Percentiles rank a stretch among this genome's conserved stretches.
phyloP scores from a whole-genome alignment of 208 protist genomes.

The Trypanosomatidae sp. region DNA sequence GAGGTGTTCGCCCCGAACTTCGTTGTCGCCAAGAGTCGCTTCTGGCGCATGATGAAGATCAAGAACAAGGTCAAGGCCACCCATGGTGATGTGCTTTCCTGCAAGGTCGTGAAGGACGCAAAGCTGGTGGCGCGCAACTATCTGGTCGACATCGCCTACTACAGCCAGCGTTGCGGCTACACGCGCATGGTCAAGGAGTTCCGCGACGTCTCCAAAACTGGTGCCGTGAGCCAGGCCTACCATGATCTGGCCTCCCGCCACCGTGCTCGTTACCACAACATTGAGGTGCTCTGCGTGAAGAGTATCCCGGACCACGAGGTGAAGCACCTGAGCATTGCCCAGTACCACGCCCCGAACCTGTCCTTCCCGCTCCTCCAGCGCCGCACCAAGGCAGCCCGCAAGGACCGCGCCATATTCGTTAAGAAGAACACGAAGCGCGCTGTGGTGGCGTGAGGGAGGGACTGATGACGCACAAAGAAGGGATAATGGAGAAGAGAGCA shows the following conservation, averaged over 20 bases:
- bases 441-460: constrained; percentile 53
- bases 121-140: constrained; percentile 99
- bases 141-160: constrained; percentile 98
- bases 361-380: constrained; percentile 97
- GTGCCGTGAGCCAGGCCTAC: constrained; percentile 97
- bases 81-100: constrained; percentile 96
- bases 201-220: constrained; percentile 95
- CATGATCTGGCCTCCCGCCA: constrained; percentile 98
- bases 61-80: constrained; percentile 99
- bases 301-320: constrained; percentile 88
- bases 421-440: constrained; percentile 87
- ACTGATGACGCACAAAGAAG: neutral
- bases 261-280: constrained; percentile 92
- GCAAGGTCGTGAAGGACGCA: constrained; percentile 95
- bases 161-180: constrained; percentile 97
- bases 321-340: constrained; percentile 79
- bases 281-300: constrained; percentile 96
- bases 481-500: neutral
- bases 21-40: constrained; percentile 98
- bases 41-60: constrained; percentile 99
- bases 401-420: constrained; percentile 80
- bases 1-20: constrained; percentile 98
- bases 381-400: constrained; percentile 69
- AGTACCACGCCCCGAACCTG: constrained; percentile 93
- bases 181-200: constrained; percentile 99